These are phyloP conservation scores for Dimocarpus longan DNA, from an alignment of 345 rosid genomes.

Conservation along the genomic window DNA sequence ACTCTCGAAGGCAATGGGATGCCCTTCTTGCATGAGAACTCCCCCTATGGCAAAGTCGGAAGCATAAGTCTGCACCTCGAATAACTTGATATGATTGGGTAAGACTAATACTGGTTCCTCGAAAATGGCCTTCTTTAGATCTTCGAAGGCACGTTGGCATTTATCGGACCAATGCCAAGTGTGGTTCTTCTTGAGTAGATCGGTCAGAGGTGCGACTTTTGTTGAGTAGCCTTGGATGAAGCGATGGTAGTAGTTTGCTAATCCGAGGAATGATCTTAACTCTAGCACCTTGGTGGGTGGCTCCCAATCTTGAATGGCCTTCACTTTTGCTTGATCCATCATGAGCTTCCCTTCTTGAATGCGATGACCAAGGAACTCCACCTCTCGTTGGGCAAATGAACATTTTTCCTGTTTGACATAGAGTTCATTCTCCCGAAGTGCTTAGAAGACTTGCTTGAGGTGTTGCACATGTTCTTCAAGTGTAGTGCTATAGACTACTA, in stretches of 20 bases:
- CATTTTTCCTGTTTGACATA: conserved; percentile 16
- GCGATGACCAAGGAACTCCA: background rate
- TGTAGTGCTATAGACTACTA: too few relatives aligned
- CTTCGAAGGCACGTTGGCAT: background rate
- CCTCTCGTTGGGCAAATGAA: background rate
- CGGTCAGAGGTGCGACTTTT: background rate
- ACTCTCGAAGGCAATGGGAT: background rate
- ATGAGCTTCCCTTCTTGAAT: background rate
- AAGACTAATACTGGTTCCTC: background rate
- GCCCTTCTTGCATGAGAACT: conserved; percentile 6
- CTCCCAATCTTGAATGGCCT: background rate
- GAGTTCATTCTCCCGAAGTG: background rate
- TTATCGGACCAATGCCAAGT: background rate
- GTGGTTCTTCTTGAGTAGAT: background rate
- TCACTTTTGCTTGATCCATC: background rate
- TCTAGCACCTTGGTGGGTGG: background rate
- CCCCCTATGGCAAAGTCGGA: conserved; percentile 9
- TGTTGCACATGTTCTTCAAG: too few relatives aligned
- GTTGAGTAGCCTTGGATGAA: background rate
- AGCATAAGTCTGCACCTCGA: background rate
- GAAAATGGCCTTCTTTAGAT: background rate
- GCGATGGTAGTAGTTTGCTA: background rate
- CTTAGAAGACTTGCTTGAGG: too few relatives aligned
- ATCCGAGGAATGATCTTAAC: background rate
- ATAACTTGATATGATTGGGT: background rate